phyloP scores from a whole-genome alignment of 345 rosid species.

The Geranium rotundifolium region DNA sequence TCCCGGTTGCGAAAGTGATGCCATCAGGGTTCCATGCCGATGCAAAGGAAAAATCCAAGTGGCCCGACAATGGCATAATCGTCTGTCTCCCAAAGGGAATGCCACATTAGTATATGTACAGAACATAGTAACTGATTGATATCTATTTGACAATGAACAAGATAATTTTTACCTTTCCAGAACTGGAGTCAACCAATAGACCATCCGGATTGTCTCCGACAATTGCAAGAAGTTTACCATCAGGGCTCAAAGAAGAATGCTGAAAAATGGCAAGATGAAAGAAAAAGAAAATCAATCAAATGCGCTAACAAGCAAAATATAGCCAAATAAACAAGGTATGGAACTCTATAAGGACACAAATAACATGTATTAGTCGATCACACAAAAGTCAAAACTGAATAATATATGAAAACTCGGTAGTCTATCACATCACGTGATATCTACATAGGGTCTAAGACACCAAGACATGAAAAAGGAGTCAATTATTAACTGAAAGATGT shows the following conservation, averaged over 20 bases:
- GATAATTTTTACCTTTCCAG: constrained; percentile 39
- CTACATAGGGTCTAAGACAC: no score
- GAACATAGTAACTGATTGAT: neutral
- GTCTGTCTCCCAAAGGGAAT: neutral
- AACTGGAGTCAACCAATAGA: constrained; percentile 45
- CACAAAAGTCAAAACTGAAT: neutral
- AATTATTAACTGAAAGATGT: no score
- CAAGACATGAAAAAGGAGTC: no score
- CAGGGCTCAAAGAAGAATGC: constrained; percentile 69
- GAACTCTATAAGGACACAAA: neutral
- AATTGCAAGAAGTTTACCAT: constrained; percentile 52
- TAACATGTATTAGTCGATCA: no score
- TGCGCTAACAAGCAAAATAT: neutral
- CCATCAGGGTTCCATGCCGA: neutral
- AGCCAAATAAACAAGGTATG: neutral
- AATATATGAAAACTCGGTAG: no score
- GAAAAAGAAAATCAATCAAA: neutral
- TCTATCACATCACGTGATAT: no score
- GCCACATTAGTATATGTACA: neutral
- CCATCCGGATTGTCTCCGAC: constrained; percentile 74
- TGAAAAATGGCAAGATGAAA: constrained; percentile 13
- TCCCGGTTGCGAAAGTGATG: neutral
- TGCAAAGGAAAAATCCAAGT: neutral
- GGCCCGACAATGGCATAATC: neutral
- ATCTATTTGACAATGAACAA: neutral